phyloP scores from a whole-genome alignment of 2,329 filamentous ascomycete species.

The Cylindrodendrum hubeiense region DNA sequence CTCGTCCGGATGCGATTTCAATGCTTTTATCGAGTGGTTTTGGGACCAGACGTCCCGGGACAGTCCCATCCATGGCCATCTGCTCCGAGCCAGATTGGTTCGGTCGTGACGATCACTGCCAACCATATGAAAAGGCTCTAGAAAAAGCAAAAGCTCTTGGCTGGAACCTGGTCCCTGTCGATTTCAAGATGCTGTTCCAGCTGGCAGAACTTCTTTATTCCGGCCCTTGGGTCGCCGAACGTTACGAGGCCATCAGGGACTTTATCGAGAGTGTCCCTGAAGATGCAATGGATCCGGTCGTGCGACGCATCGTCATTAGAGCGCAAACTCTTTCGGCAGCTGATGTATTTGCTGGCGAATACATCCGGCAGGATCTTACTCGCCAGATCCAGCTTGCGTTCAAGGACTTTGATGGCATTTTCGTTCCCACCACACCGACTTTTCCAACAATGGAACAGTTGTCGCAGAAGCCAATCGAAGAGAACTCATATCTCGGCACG shows the following conservation, averaged over 20 bases:
- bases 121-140: slow-evolving; percentile 58
- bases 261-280: slow-evolving; percentile 54
- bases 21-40: slow-evolving; percentile 39
- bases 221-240: slow-evolving; percentile 68
- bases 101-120: slow-evolving; percentile 50
- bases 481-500: slow-evolving; percentile 66
- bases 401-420: slow-evolving; percentile 58
- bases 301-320: slow-evolving; percentile 53
- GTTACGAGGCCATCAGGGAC: slow-evolving; percentile 63
- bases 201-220: slow-evolving; percentile 68
- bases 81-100: slow-evolving; percentile 58
- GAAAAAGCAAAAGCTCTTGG: slow-evolving; percentile 52
- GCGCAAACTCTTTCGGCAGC: slow-evolving; percentile 56
- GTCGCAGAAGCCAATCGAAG: slow-evolving; percentile 61
- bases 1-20: slow-evolving; percentile 33
- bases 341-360: slow-evolving; percentile 58
- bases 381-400: slow-evolving; percentile 56
- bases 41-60: slow-evolving; percentile 35
- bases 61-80: slow-evolving; percentile 50
- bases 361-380: slow-evolving; percentile 53
- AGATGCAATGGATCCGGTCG: slow-evolving; percentile 51
- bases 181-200: slow-evolving; percentile 63
- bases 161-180: slow-evolving; percentile 56
- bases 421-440: slow-evolving; percentile 69
- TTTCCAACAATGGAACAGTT: slow-evolving; percentile 65